Base-by-base conservation (phyloP, 306 rosid genomes). In the Vicia faba region DNA sequence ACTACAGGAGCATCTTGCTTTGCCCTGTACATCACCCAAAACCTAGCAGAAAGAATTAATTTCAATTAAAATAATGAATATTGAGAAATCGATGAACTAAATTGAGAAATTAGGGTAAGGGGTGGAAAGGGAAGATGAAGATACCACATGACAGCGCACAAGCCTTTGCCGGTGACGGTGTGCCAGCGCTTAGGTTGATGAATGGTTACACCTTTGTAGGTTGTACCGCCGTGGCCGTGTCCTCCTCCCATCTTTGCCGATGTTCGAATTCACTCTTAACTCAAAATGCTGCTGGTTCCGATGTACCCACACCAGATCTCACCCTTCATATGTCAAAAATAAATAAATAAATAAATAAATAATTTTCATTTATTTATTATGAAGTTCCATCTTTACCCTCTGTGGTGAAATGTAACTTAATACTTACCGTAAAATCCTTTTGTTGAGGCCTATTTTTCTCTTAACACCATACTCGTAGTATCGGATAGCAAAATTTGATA, bases 1-100 rank as follows among this genome's bases (percentile, higher is more conserved):
- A 89, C 96, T 44, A 89, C 98, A 63, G 98, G 98, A 58, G 73
- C 98, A 74, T 92, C 98, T 84, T 92, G 89, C 81, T 92, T 92
- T 71, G 98, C 98, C 68, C 98, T 87, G 81, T 92, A 92, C 66
- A 92, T 41, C 5, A 92, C 56, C 98, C 98, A 92, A 72, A 92
- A 92, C 98, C 98, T 92, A 64, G 28, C 4, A 11, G 8, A 31
- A 35, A 2, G 4, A 70, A 57, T 4, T 0, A 5, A 61, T 10
- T 38, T 3, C 11, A 39, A 61, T 38, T 0, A 11, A 11, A 39
- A 39, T 19, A 2, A 19, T 18, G 49, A 61, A 38, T 7, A 40
- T 9, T 8, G 40, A 16, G 3, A 3, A 58, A 44, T 70, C 1
- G 11, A 56, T 10, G 0, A 39, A 69, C 7, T 33, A 6, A 38